Percentiles rank a stretch among this genome's conserved stretches.
phyloP scores from a whole-genome alignment of 768 basidiomycete genomes.

The Rhizopogon sp. region DNA sequence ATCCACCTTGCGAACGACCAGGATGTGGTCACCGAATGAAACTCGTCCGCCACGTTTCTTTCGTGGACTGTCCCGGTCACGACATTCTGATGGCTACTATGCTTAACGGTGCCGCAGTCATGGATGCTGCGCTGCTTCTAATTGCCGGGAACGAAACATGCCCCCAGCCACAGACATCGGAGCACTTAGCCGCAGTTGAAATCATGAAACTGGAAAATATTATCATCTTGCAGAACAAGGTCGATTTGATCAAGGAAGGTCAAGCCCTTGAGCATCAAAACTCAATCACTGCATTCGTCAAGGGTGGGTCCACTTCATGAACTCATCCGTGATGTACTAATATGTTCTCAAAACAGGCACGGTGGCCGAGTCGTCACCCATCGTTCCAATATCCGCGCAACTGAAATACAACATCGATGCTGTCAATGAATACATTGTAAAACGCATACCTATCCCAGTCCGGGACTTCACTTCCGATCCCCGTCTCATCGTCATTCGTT shows the following conservation, averaged over 20 bases:
- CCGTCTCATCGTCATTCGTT: slow-evolving; percentile 95
- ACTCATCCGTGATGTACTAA: background rate
- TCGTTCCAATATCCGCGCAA: slow-evolving; percentile 98
- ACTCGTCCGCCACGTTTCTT: slow-evolving; percentile 93
- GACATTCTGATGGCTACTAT: slow-evolving; percentile 99
- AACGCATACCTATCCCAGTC: slow-evolving; percentile 89
- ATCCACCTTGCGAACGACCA: slow-evolving; percentile 88
- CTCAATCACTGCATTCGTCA: slow-evolving; percentile 93
- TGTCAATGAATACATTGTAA: slow-evolving; percentile 97
- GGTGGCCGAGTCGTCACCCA: slow-evolving; percentile 94
- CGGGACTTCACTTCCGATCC: slow-evolving; percentile 92
- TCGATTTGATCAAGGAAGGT: slow-evolving; percentile 93
- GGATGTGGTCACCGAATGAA: slow-evolving; percentile 90
- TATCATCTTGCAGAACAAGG: slow-evolving; percentile 98
- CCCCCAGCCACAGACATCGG: slow-evolving; percentile 97
- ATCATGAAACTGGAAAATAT: slow-evolving; percentile 99
- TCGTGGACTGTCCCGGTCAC: slow-evolving; percentile 97
- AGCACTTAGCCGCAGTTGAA: slow-evolving; percentile 97
- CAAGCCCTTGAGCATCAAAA: slow-evolving; percentile 96
- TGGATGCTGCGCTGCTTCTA: slow-evolving; percentile 96
- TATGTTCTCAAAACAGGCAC: slow-evolving; percentile 55
- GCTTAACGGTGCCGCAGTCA: slow-evolving; percentile 99
- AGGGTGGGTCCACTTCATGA: slow-evolving; percentile 48
- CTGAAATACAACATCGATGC: slow-evolving; percentile 99
- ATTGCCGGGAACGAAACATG: slow-evolving; percentile 98